Evolutionary conservation across 371 early-diverging fungal species (phyloP).

Genomic region (Actinomortierella ambigua): DNA sequence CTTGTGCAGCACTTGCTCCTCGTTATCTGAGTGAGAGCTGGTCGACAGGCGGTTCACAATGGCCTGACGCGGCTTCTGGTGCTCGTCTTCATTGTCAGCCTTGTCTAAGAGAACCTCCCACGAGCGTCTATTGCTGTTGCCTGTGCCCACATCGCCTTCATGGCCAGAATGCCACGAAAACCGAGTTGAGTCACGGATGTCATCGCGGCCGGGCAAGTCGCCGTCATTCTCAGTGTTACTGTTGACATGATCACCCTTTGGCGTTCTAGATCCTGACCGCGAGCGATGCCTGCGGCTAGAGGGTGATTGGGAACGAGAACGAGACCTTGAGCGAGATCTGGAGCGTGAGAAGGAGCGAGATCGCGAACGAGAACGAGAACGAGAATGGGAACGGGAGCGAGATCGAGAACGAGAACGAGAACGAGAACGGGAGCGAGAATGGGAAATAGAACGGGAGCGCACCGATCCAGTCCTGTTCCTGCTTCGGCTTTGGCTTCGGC

Average conservation of each 20-base stretch:
- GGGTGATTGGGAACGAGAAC: background rate
- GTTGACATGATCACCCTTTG: background rate
- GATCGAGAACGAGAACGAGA: background rate
- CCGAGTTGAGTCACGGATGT: slow-evolving; percentile 10
- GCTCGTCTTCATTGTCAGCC: too few species aligned
- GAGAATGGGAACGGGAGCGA: slow-evolving; percentile 6
- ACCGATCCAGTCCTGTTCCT: too few species aligned
- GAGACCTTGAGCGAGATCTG: slow-evolving; percentile 4
- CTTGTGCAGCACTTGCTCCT: background rate
- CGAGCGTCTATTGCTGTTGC: slow-evolving; percentile 11
- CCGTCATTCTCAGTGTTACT: background rate
- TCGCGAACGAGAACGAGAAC: slow-evolving; percentile 2
- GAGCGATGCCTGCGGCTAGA: background rate
- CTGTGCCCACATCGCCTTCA: background rate
- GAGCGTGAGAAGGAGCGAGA: slow-evolving; percentile 22
- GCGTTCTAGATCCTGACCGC: slow-evolving; percentile 18
- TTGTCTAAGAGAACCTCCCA: slow-evolving; percentile 12
- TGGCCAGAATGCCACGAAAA: slow-evolving; percentile 28
- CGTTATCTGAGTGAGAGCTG: background rate
- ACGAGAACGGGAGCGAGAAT: background rate
- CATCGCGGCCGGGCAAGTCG: background rate
- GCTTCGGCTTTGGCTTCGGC: too few species aligned
- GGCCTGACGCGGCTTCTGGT: too few species aligned
- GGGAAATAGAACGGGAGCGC: background rate
- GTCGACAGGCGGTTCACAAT: too few species aligned